Conservation (phyloP, 257 asterid genomes). For the Orobanche coerulescens region DNA sequence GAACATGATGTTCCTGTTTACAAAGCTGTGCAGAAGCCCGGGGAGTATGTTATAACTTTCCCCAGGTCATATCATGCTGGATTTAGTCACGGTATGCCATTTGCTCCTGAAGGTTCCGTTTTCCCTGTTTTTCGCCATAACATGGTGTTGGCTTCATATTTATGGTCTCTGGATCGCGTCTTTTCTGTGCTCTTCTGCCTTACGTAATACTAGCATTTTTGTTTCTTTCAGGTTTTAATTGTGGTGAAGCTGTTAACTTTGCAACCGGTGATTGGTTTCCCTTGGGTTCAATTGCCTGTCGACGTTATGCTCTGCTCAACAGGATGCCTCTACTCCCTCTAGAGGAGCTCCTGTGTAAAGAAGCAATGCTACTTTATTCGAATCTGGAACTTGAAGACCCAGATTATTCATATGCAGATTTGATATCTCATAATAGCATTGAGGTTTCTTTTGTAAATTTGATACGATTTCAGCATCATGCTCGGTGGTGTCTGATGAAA, state of each 20-base stretch:
- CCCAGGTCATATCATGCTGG: conserved; percentile 99
- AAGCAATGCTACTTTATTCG: conserved; percentile 58
- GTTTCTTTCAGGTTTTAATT: conserved; percentile 64
- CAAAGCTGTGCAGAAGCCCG: conserved; percentile 94
- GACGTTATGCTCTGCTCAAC: conserved; percentile 81
- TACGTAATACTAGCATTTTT: neutral
- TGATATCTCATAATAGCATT: conserved; percentile 37
- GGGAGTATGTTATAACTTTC: conserved; percentile 81
- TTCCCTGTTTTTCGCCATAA: conserved; percentile 1
- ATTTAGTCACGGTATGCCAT: conserved; percentile 80
- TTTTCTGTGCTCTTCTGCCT: neutral
- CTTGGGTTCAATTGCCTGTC: conserved; percentile 77
- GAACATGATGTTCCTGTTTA: conserved; percentile 80
- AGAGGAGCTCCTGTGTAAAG: conserved; percentile 97
- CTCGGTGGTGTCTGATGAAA: conserved; percentile 75
- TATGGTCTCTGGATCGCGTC: neutral
- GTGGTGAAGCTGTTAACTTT: conserved; percentile 99
- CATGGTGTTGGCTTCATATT: neutral
- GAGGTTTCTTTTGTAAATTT: conserved; percentile 64
- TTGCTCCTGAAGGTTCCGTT: neutral
- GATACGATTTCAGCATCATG: conserved; percentile 83
- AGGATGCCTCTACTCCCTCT: conserved; percentile 86
- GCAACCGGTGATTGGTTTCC: conserved; percentile 97
- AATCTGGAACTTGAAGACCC: conserved; percentile 38
- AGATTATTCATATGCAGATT: conserved; percentile 38